Evolutionary conservation across 1,284 basidiomycete genomes (phyloP).

Genomic region (Taiwanofungus camphoratus): DNA sequence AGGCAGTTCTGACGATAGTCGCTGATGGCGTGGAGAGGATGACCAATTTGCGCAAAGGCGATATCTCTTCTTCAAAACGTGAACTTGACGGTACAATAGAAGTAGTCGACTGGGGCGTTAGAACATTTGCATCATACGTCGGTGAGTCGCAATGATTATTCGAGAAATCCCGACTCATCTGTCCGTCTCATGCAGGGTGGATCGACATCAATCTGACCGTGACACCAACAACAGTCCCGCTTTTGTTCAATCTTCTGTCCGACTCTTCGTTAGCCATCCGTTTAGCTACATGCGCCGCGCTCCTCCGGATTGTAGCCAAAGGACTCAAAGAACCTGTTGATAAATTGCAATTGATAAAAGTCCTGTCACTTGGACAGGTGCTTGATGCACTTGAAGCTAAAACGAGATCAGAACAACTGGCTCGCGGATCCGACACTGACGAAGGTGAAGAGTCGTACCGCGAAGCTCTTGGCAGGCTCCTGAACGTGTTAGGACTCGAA

Average conservation of each 20-base stretch:
- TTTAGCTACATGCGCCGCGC: slow-evolving; percentile 74
- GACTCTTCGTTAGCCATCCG: slow-evolving; percentile 77
- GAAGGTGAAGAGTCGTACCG: slow-evolving; percentile 83
- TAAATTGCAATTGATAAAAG: slow-evolving; percentile 87
- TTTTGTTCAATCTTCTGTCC: slow-evolving; percentile 85
- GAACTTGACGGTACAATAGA: slow-evolving; percentile 66
- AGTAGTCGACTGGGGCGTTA: slow-evolving; percentile 83
- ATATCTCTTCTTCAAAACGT: slow-evolving; percentile 33
- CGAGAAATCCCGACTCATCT: neutral
- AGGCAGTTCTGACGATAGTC: slow-evolving; percentile 82
- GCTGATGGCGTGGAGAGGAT: slow-evolving; percentile 67
- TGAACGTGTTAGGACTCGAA: slow-evolving; percentile 84
- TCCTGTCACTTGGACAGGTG: slow-evolving; percentile 80
- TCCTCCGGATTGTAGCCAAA: slow-evolving; percentile 84
- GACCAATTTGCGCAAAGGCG: slow-evolving; percentile 46
- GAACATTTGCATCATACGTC: slow-evolving; percentile 91
- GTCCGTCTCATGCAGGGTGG: slow-evolving; percentile 65
- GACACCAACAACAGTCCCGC: slow-evolving; percentile 81
- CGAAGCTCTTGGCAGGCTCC: slow-evolving; percentile 81
- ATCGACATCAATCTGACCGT: slow-evolving; percentile 96
- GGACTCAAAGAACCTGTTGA: slow-evolving; percentile 91
- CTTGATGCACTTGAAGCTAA: slow-evolving; percentile 75
- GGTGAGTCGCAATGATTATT: slow-evolving; percentile 54
- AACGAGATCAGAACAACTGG: slow-evolving; percentile 64
- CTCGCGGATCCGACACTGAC: slow-evolving; percentile 62